Conservation (phyloP, 2,329 filamentous ascomycete species). For the Tolypocladium inflatum region DNA sequence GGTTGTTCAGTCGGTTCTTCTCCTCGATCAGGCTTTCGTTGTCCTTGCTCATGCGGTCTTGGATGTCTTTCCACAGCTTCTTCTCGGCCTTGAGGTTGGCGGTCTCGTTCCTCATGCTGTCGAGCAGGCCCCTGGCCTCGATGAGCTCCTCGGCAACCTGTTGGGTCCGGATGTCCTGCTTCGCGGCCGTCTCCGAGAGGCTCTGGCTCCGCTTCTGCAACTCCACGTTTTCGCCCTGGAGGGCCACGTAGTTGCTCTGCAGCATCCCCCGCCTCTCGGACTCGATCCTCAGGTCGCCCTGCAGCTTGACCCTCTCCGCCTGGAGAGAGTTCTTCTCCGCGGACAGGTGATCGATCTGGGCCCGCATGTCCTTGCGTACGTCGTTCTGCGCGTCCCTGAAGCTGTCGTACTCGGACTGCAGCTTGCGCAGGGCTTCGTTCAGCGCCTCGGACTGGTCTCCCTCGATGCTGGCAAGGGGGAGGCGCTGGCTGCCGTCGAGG, state of each 20-base stretch:
- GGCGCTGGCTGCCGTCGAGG: slow-evolving; percentile 44
- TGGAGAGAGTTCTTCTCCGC: slow-evolving; percentile 76
- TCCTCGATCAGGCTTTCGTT: slow-evolving; percentile 80
- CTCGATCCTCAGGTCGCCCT: slow-evolving; percentile 72
- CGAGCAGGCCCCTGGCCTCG: slow-evolving; percentile 69
- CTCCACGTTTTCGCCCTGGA: slow-evolving; percentile 78
- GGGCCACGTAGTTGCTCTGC: slow-evolving; percentile 73
- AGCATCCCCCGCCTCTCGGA: slow-evolving; percentile 83
- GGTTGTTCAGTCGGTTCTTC: slow-evolving; percentile 69
- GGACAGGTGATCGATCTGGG: slow-evolving; percentile 74
- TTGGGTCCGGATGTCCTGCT: slow-evolving; percentile 82
- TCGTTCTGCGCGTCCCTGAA: slow-evolving; percentile 79
- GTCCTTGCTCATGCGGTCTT: slow-evolving; percentile 78
- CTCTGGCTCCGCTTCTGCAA: slow-evolving; percentile 73
- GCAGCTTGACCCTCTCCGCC: slow-evolving; percentile 68
- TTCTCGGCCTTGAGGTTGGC: slow-evolving; percentile 93
- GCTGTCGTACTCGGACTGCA: slow-evolving; percentile 82
- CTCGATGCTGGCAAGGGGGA: slow-evolving; percentile 50
- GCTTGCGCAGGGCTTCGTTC: slow-evolving; percentile 69
- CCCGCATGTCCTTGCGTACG: slow-evolving; percentile 72
- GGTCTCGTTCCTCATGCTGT: slow-evolving; percentile 83
- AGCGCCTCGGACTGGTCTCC: slow-evolving; percentile 52
- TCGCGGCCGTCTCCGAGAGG: slow-evolving; percentile 74
- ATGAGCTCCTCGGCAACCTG: slow-evolving; percentile 90
- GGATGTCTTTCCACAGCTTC: slow-evolving; percentile 87